Percentiles rank a stretch among this genome's conserved stretches.
phyloP scores from a whole-genome alignment of 1,284 basidiomycete genomes.

The Leccinum fallax region DNA sequence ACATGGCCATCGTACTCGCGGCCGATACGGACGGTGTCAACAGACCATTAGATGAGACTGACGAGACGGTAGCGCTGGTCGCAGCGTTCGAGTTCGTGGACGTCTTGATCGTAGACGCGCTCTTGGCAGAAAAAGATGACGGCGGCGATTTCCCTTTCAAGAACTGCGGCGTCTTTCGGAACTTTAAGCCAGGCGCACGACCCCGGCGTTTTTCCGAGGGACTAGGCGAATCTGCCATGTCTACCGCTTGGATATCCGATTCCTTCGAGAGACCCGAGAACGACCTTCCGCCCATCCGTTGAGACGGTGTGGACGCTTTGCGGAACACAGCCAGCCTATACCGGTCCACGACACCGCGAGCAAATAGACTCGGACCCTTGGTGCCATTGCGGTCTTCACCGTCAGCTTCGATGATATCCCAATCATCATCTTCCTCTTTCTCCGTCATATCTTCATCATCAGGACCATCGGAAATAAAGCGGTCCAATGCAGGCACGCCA shows the following conservation, averaged over 20 bases:
- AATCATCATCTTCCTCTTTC: conserved; percentile 77
- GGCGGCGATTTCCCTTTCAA: conserved; percentile 67
- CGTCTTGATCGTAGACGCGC: conserved; percentile 41
- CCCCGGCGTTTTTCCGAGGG: conserved; percentile 64
- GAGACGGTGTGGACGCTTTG: conserved; percentile 65
- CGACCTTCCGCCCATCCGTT: conserved; percentile 46
- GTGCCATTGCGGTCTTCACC: conserved; percentile 79
- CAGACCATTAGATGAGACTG: conserved; percentile 49
- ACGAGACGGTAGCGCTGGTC: conserved; percentile 50
- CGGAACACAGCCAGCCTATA: conserved; percentile 82
- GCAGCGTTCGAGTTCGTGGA: conserved; percentile 48
- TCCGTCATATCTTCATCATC: conserved; percentile 56
- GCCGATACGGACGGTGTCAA: conserved; percentile 62
- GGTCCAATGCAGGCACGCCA: conserved; percentile 74
- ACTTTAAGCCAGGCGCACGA: conserved; percentile 63
- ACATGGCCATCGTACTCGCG: conserved; percentile 42
- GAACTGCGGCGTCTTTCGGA: conserved; percentile 73
- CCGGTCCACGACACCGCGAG: conserved; percentile 80
- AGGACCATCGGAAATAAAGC: conserved; percentile 57
- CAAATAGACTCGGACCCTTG: conserved; percentile 76
- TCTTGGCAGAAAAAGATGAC: conserved; percentile 55
- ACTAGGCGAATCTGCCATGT: conserved; percentile 45
- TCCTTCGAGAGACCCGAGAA: conserved; percentile 60
- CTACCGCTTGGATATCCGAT: conserved; percentile 43
- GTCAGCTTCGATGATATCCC: conserved; percentile 83